Percentiles rank a stretch among this genome's conserved stretches.
Conservation (phyloP, 345 rosid species). For the Aegle marmelos region DNA sequence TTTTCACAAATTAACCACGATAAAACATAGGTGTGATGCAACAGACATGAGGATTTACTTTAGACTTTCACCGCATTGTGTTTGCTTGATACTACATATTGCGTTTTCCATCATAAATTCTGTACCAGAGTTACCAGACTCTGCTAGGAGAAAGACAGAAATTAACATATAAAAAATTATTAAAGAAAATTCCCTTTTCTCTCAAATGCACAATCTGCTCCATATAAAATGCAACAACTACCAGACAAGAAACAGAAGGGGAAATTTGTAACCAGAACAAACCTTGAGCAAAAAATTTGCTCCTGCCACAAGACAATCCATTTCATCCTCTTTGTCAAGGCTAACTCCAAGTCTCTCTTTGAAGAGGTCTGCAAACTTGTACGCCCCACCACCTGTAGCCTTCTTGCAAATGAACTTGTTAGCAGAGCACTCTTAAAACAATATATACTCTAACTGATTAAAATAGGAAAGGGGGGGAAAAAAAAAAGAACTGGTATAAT, state of each 20-base stretch:
- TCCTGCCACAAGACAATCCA: constrained; percentile 98
- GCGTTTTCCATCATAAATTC: neutral
- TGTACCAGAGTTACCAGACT: neutral
- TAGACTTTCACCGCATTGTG: neutral
- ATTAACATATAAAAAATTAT: neutral
- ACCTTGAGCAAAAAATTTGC: constrained; percentile 98
- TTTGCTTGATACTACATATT: neutral
- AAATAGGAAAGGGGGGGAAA: neutral
- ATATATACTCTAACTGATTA: neutral
- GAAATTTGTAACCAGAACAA: constrained; percentile 17
- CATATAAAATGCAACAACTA: neutral
- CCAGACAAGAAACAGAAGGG: neutral
- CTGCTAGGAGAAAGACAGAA: neutral
- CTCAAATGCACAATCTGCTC: neutral
- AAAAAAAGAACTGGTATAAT: neutral
- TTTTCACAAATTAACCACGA: neutral
- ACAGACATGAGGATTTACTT: neutral
- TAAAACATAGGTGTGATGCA: neutral
- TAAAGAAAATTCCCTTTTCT: neutral
- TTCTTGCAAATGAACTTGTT: constrained; percentile 43
- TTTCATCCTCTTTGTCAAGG: constrained; percentile 98
- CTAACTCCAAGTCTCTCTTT: constrained; percentile 93
- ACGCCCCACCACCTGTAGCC: constrained; percentile 99
- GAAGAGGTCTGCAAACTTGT: constrained; percentile 85
- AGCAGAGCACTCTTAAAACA: constrained; percentile 11